Evolutionary conservation across 2,329 filamentous ascomycete genomes (phyloP).

Genomic region (Talaromyces sp.): DNA sequence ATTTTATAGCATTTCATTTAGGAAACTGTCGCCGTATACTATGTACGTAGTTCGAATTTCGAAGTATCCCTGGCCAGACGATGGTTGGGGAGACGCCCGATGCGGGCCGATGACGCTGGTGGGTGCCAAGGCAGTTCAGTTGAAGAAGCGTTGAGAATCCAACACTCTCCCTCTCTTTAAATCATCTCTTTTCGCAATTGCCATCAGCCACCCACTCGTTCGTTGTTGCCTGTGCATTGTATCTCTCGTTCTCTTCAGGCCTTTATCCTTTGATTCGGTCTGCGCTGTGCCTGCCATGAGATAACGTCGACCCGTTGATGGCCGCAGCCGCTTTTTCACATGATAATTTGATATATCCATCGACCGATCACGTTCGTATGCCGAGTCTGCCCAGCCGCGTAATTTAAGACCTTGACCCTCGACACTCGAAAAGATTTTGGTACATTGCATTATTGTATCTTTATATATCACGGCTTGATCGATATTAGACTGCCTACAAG

Average conservation of each 20-base stretch:
- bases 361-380: constrained; percentile 11
- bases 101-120: constrained; percentile 18
- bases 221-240: not conserved
- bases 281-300: not conserved
- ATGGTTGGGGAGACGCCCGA: constrained; percentile 15
- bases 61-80: not conserved
- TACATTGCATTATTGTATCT: not conserved
- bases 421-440: not conserved
- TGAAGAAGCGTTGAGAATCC: constrained; percentile 18
- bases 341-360: constrained; percentile 7
- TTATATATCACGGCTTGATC: constrained; percentile 4
- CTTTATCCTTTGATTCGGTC: not conserved
- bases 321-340: constrained; percentile 14
- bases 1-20: not conserved
- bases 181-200: not conserved
- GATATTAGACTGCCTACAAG: constrained; percentile 19
- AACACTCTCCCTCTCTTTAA: not conserved
- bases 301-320: not conserved
- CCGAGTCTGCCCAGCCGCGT: constrained; percentile 16
- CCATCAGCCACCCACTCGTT: not conserved
- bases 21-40: not conserved
- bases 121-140: not conserved
- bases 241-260: not conserved
- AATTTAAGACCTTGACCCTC: not conserved
- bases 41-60: not conserved